These are phyloP conservation scores for Raphanus hybrid DNA, from an alignment of 441 rosid genomes.

Conservation along the genomic window DNA sequence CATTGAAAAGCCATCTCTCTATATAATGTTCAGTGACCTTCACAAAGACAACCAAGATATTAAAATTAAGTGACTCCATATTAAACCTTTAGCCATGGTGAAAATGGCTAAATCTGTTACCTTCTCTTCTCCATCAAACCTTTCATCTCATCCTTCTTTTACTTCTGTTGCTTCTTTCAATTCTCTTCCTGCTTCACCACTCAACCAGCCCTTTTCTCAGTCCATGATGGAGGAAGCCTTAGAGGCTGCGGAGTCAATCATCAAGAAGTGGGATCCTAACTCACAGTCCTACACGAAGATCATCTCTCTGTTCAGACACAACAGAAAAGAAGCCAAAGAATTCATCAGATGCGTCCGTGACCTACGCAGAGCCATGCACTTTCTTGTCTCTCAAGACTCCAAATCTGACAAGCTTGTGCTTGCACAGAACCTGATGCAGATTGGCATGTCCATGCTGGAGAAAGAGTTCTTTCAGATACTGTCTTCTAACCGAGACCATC, in stretches of 20 bases:
- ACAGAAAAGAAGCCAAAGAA: slow-evolving; percentile 56
- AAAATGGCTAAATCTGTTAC: slow-evolving; percentile 36
- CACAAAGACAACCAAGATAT: slow-evolving; percentile 9
- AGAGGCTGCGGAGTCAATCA: slow-evolving; percentile 52
- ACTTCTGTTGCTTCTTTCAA: slow-evolving; percentile 24
- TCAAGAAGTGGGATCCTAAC: slow-evolving; percentile 64
- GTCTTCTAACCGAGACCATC: slow-evolving; percentile 47
- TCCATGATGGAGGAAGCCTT: slow-evolving; percentile 48
- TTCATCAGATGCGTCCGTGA: slow-evolving; percentile 52
- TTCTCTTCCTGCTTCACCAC: slow-evolving; percentile 28
- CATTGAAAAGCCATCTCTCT: slow-evolving; percentile 18
- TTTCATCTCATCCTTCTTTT: slow-evolving; percentile 39
- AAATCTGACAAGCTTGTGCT: slow-evolving; percentile 48
- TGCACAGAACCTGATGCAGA: slow-evolving; percentile 62
- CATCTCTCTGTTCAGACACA: slow-evolving; percentile 48
- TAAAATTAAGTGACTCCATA: slow-evolving; percentile 7
- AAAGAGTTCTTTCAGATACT: slow-evolving; percentile 57
- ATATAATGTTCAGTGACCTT: slow-evolving; percentile 21
- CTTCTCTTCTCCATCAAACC: slow-evolving; percentile 37
- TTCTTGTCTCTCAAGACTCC: slow-evolving; percentile 44
- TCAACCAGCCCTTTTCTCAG: slow-evolving; percentile 43
- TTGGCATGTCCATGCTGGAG: slow-evolving; percentile 59
- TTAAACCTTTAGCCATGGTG: slow-evolving; percentile 18
- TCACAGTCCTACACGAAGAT: slow-evolving; percentile 44
- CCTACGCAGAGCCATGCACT: slow-evolving; percentile 67